Percentiles rank a stretch among this genome's conserved stretches.
Conservation (phyloP, 2,329 filamentous ascomycete species). For the Colletotrichum filicis region DNA sequence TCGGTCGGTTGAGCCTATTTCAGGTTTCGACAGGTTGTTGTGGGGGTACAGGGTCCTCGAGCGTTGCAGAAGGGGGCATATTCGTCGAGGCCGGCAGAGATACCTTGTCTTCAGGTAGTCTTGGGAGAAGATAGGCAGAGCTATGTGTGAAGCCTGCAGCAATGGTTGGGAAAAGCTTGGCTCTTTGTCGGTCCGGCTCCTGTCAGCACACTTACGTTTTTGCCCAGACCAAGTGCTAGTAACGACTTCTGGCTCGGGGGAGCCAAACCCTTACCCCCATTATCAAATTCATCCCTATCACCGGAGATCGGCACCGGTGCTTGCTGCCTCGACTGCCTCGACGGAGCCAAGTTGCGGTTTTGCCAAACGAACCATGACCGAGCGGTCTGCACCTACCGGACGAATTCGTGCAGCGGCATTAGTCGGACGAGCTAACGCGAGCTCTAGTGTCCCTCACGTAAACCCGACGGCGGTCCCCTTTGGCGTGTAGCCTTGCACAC, state of each 20-base stretch:
- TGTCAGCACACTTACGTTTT: neutral
- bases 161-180: neutral
- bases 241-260: conserved; percentile 6
- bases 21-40: neutral
- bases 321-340: neutral
- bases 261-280: neutral
- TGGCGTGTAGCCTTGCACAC: neutral
- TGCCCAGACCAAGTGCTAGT: neutral
- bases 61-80: conserved; percentile 3
- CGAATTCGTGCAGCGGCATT: conserved; percentile 26
- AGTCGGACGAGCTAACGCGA: conserved; percentile 19
- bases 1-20: neutral
- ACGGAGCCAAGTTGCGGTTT: neutral
- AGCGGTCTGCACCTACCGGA: conserved; percentile 29
- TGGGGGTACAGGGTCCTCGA: conserved; percentile 22
- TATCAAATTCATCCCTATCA: conserved; percentile 8
- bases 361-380: conserved; percentile 30
- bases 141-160: conserved; percentile 7
- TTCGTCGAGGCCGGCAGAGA: neutral
- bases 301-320: conserved; percentile 24
- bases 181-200: neutral
- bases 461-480: conserved; percentile 1
- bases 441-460: conserved; percentile 15
- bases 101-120: conserved; percentile 4
- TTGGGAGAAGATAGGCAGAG: neutral